A percentile compares a stretch with the other conserved stretches of the same genome.
Evolutionary conservation across 2,329 filamentous ascomycete species (phyloP).

Genomic region (Zopfia rhizophila): DNA sequence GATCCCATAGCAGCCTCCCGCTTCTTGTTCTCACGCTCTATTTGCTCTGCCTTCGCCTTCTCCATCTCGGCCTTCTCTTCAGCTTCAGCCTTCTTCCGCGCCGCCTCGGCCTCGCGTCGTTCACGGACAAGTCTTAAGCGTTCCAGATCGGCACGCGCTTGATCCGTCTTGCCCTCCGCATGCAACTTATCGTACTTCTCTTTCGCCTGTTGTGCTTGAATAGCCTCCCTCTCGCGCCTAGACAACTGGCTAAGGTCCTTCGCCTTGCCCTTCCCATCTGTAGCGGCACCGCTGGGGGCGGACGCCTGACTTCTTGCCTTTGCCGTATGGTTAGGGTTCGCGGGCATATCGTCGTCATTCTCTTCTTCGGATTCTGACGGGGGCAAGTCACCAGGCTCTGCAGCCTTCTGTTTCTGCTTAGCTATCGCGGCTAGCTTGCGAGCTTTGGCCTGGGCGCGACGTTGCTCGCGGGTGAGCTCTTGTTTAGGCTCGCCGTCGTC

Average conservation of each 20-base stretch:
- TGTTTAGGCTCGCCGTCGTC: slow-evolving; percentile 56
- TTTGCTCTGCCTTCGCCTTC: slow-evolving; percentile 64
- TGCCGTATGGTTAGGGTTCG: slow-evolving; percentile 87
- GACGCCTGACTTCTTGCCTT: slow-evolving; percentile 75
- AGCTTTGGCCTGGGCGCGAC: slow-evolving; percentile 86
- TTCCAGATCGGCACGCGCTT: slow-evolving; percentile 89
- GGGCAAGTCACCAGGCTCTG: slow-evolving; percentile 87
- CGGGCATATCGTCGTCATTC: slow-evolving; percentile 75
- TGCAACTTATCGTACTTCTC: slow-evolving; percentile 93
- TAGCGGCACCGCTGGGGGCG: slow-evolving; percentile 64
- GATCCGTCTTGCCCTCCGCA: slow-evolving; percentile 94
- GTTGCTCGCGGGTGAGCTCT: slow-evolving; percentile 83
- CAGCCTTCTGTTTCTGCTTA: slow-evolving; percentile 73
- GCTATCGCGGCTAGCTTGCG: slow-evolving; percentile 90
- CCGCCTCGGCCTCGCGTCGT: slow-evolving; percentile 85
- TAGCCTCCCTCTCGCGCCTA: slow-evolving; percentile 77
- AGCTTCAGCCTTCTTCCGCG: slow-evolving; percentile 77
- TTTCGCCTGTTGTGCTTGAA: slow-evolving; percentile 87
- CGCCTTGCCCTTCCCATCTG: slow-evolving; percentile 61
- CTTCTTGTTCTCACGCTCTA: slow-evolving; percentile 60
- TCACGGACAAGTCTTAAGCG: slow-evolving; percentile 84
- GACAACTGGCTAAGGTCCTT: slow-evolving; percentile 67
- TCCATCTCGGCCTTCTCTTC: slow-evolving; percentile 64
- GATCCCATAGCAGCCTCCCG: slow-evolving; percentile 57
- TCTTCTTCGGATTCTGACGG: slow-evolving; percentile 73